Base-by-base conservation (phyloP, 352 stramenopile genomes). In the Globisporangium perplexum region DNA sequence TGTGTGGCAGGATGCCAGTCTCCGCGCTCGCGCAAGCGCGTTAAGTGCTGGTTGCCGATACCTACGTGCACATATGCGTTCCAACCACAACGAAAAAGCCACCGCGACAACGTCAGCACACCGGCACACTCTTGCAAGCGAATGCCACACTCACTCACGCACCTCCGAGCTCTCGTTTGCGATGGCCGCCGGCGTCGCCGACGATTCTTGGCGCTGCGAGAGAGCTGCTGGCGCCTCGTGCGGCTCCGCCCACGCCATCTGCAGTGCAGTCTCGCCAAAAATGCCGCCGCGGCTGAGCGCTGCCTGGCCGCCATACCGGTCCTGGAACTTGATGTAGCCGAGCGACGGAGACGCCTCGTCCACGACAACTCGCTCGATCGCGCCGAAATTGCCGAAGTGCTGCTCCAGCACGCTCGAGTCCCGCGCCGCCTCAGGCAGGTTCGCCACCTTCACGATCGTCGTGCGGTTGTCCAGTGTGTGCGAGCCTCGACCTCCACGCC, bases 361-460 rank as follows among this genome's bases (percentile, higher is more conserved):
- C 42, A 89, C 74, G 23, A 95, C 80, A 20, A 95, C 84, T 17
- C 69, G 66, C 56, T 92, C 82, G 12, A 95, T 77, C 4, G 69
- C 66, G n/a, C 84, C 84, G 71, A 91, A 95, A 48, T 84, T 84
- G 56, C 77, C 79, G 68, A 95, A 95, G 48, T 95, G 84, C 69
- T 95, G 82, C 55, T 88, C 81, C 53, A 93, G 47, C 33, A 90
- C 84, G 30, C 80, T 81, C 20, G 77, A 62, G 50, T 93, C 81
- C 7, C 80, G 69, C n/a, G 80, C 77, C 33, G 87, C 84, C 35
- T 90, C 80, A 0, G 82, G 82, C 22, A 93, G 50, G 35, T 90
- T 86, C 28, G 64, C 73, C 44, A 95, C 71, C 49, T 87, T 83
- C 11, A 95, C 77, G 47, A 91, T 89, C 45, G 80, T 92, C 20